These are phyloP conservation scores for Amaranthus tricolor DNA, from an alignment of 179 eudicot species.

Conservation along the genomic window DNA sequence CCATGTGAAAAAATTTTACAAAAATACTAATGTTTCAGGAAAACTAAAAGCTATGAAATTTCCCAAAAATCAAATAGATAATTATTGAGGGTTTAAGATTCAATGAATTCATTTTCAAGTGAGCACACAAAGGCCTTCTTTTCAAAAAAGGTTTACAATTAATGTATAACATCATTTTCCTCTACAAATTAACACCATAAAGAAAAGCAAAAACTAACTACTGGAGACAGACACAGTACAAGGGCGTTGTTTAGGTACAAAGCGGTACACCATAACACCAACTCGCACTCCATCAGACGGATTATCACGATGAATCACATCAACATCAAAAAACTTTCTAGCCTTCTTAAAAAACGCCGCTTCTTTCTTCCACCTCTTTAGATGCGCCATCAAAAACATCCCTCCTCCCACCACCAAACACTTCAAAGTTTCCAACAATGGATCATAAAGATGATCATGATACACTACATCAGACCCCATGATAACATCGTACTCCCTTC, in stretches of 20 bases:
- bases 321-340: slow-evolving; percentile 54
- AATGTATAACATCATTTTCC: too few species aligned
- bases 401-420: slow-evolving; percentile 41
- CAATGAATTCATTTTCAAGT: too few species aligned
- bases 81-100: too few species aligned
- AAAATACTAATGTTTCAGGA: too few species aligned
- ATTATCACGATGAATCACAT: slow-evolving; percentile 47
- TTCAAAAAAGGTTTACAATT: too few species aligned
- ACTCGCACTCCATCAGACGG: slow-evolving; percentile 54
- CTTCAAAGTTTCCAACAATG: slow-evolving; percentile 55
- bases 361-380: slow-evolving; percentile 94
- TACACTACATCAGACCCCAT: slow-evolving; percentile 85
- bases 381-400: slow-evolving; percentile 77
- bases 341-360: slow-evolving; percentile 70
- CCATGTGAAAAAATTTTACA: too few species aligned
- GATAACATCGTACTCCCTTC: slow-evolving; percentile 57
- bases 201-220: too few species aligned
- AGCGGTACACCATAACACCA: slow-evolving; percentile 66
- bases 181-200: too few species aligned
- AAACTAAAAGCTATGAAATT: too few species aligned
- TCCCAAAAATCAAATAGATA: too few species aligned
- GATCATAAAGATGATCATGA: slow-evolving; percentile 69
- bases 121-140: too few species aligned
- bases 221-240: not conserved
- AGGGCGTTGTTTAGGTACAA: slow-evolving; percentile 29